phyloP scores from a whole-genome alignment of 2,329 filamentous ascomycete genomes.

The Xylariaceae sp. region DNA sequence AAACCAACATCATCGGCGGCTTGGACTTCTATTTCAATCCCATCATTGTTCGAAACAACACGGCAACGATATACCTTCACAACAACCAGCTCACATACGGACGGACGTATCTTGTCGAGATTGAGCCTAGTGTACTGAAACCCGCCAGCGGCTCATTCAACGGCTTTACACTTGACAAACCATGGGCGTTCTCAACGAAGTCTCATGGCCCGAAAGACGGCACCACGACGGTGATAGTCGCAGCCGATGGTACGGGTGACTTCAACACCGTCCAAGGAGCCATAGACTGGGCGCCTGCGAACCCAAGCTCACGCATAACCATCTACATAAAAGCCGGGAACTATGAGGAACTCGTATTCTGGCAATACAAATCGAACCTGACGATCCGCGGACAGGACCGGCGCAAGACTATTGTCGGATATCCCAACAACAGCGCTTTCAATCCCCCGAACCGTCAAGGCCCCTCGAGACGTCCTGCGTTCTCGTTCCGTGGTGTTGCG shows the following conservation, averaged over 20 bases:
- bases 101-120: constrained; percentile 12
- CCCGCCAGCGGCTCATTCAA: constrained; percentile 1
- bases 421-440: constrained; percentile 17
- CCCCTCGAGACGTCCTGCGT: constrained; percentile 11
- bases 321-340: constrained; percentile 14
- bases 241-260: constrained; percentile 12
- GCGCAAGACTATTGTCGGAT: constrained; percentile 11
- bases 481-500: constrained; percentile 13
- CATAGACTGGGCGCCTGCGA: constrained; percentile 15
- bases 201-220: not conserved
- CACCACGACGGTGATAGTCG: constrained; percentile 9
- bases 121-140: constrained; percentile 9
- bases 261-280: constrained; percentile 16
- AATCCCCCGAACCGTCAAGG: constrained; percentile 16
- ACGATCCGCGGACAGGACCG: constrained; percentile 10
- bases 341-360: constrained; percentile 17
- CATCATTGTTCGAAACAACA: constrained; percentile 12
- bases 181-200: constrained; percentile 16
- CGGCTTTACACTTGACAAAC: constrained; percentile 9
- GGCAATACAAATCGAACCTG: constrained; percentile 15
- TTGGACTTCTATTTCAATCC: constrained; percentile 17
- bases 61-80: constrained; percentile 15
- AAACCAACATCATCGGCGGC: constrained; percentile 18
- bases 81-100: constrained; percentile 16
- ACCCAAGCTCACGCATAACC: constrained; percentile 8